Evolutionary conservation across 768 basidiomycete genomes (phyloP), one percentile per base, ranked within the genome.

Genomic region (Mycena alexandri): DNA sequence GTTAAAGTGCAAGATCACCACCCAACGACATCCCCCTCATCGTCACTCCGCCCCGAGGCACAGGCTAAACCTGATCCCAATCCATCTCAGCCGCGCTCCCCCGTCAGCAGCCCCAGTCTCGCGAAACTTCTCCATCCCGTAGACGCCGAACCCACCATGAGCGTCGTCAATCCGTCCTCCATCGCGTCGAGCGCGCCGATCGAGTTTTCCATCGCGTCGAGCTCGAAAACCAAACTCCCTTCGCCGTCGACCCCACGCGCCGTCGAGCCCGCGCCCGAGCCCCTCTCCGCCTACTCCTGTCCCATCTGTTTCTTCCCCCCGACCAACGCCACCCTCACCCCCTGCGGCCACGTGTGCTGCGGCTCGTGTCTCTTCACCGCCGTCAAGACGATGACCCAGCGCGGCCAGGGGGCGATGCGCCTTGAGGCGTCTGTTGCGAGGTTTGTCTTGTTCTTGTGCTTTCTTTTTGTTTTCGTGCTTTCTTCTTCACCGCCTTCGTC

Each of bases 251-350:
- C 63, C 36, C 38, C 59, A 36, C 52, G 43, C 22, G 61, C 63
- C 48, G 61, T 43, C 2, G 54, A 46, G 19, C 13, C 19, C 25
- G 60, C 61, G 22, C 61, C 75, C 13, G 82, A 84, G 34, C 80
- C 76, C 0, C 82, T 92, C 17, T 84, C 89, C 0, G 78, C 83
- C n/a, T 93, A 93, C 75, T 87, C 85, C 0, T 93, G 93, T 73
- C 93, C 93, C 12, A 90, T 94, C 67, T 94, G 93, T 74, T 93
- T 93, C 81, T 89, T 83, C 44, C 85, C 90, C 0, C 92, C 92
- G 0, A 87, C 87, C 0, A 89, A 92, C 66, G 90, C 93, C 6
- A 91, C 92, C 1, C 75, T 94, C 51, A 93, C 92, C 0, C 91
- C 91, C 0, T 94, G 93, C 70, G 93, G 93, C 0, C 93, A 94